A percentile compares a stretch with the other conserved stretches of the same genome.
These are phyloP conservation scores for Pyracantha coccinea DNA, from an alignment of 331 rosid species.

Conservation along the genomic window DNA sequence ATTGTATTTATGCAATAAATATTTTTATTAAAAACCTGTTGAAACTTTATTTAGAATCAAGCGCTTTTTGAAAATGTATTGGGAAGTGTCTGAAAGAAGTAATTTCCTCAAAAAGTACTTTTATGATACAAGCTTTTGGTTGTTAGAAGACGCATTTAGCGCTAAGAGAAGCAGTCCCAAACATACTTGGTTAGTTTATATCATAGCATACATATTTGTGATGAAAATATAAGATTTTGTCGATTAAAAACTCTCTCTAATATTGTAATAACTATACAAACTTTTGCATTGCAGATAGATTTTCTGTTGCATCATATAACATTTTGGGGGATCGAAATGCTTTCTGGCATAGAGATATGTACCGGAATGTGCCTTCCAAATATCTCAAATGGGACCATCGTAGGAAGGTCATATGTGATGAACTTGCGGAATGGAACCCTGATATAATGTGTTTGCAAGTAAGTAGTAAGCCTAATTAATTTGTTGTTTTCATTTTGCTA, in stretches of 20 bases:
- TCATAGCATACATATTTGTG: neutral
- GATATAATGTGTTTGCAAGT: slow-evolving; percentile 83
- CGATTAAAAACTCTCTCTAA: neutral
- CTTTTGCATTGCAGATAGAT: slow-evolving; percentile 33
- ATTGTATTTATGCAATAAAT: too few relatives aligned
- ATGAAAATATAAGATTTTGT: too few relatives aligned
- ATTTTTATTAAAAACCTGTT: too few relatives aligned
- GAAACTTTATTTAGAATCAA: too few relatives aligned
- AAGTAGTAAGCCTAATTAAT: neutral
- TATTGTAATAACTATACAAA: neutral
- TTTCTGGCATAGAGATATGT: slow-evolving; percentile 53
- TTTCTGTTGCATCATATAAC: slow-evolving; percentile 75
- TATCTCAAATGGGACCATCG: slow-evolving; percentile 60
- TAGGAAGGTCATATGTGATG: slow-evolving; percentile 47
- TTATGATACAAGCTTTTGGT: too few relatives aligned
- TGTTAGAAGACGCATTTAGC: too few relatives aligned
- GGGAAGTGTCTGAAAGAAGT: too few relatives aligned
- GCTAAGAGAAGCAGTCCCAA: too few relatives aligned
- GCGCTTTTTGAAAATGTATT: too few relatives aligned
- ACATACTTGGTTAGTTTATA: too few relatives aligned
- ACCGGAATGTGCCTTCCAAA: slow-evolving; percentile 53
- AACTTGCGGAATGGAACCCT: slow-evolving; percentile 59
- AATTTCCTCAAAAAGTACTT: too few relatives aligned
- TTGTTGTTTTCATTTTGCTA: neutral
- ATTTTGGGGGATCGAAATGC: slow-evolving; percentile 66